A percentile compares a stretch with the other conserved stretches of the same genome.
Conservation (phyloP, 2,329 filamentous ascomycete species). For the Ophiocordyceps camponoti-saundersi region DNA sequence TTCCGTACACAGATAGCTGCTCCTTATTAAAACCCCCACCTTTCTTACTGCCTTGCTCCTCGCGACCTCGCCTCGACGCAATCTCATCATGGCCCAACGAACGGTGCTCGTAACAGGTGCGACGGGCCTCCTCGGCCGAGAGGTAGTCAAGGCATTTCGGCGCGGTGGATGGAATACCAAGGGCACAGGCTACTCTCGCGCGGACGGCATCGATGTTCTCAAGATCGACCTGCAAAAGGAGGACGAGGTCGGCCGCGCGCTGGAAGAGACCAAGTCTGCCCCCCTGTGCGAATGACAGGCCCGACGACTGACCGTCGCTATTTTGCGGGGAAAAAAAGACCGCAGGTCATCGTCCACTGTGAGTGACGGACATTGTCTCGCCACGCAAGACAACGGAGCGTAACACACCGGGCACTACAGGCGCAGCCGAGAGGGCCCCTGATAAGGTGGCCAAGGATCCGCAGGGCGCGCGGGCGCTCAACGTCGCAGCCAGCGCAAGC, state of each 20-base stretch:
- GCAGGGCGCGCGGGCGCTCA: constrained; percentile 54
- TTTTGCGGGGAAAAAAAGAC: constrained; percentile 26
- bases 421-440: constrained; percentile 75
- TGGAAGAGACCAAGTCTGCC: constrained; percentile 38
- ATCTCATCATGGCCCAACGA: constrained; percentile 7
- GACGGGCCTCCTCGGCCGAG: constrained; percentile 66
- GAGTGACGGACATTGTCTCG: constrained; percentile 11
- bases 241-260: constrained; percentile 26
- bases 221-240: constrained; percentile 35
- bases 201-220: constrained; percentile 50
- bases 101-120: constrained; percentile 68
- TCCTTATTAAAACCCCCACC: no score
- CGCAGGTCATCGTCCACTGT: constrained; percentile 71
- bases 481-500: constrained; percentile 50
- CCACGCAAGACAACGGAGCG: neutral
- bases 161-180: constrained; percentile 44
- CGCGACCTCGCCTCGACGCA: neutral
- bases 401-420: constrained; percentile 20
- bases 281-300: neutral
- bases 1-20: no score
- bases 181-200: constrained; percentile 58
- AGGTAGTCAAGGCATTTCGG: constrained; percentile 57
- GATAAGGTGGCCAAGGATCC: constrained; percentile 74
- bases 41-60: no score
- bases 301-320: neutral